A percentile compares a stretch with the other conserved stretches of the same genome.
Evolutionary conservation across 2,329 filamentous ascomycete species (phyloP).

Genomic region (Sphaerostilbella broomeana): DNA sequence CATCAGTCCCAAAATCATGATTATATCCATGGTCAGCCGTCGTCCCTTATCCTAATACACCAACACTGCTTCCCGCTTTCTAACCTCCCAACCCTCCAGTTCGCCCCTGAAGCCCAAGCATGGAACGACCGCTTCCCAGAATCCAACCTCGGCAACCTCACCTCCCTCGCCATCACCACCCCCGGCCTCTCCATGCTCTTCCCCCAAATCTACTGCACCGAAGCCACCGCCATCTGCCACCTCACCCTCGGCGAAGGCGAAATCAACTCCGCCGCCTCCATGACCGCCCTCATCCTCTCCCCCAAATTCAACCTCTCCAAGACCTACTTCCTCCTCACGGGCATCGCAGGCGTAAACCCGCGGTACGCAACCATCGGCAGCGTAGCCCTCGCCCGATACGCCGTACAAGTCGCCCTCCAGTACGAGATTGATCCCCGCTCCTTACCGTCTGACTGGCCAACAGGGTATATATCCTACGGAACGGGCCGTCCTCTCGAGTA

Average conservation of each 20-base stretch:
- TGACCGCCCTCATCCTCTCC: slow-evolving; percentile 57
- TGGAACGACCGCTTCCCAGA: slow-evolving; percentile 51
- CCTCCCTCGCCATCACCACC: slow-evolving; percentile 49
- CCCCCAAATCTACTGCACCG: slow-evolving; percentile 58
- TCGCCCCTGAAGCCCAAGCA: slow-evolving; percentile 52
- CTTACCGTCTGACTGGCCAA: slow-evolving; percentile 56
- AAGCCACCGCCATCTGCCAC: slow-evolving; percentile 57
- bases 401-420: slow-evolving; percentile 68
- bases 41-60: not conserved
- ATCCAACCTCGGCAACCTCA: slow-evolving; percentile 46
- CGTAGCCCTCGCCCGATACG: slow-evolving; percentile 62
- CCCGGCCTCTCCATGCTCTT: slow-evolving; percentile 60
- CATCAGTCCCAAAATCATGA: slow-evolving; percentile 53
- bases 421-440: slow-evolving; percentile 69
- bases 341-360: slow-evolving; percentile 70
- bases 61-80: not conserved
- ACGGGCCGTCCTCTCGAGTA: slow-evolving; percentile 48
- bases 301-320: slow-evolving; percentile 54
- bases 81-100: slow-evolving; percentile 37
- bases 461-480: slow-evolving; percentile 64
- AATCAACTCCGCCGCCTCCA: slow-evolving; percentile 66
- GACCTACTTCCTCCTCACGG: slow-evolving; percentile 66
- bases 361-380: slow-evolving; percentile 57
- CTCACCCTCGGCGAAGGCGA: slow-evolving; percentile 62
- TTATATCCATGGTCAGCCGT: slow-evolving; percentile 51